Conservation (phyloP, 2,329 filamentous ascomycete species). For the Cyclaneusma minus region DNA sequence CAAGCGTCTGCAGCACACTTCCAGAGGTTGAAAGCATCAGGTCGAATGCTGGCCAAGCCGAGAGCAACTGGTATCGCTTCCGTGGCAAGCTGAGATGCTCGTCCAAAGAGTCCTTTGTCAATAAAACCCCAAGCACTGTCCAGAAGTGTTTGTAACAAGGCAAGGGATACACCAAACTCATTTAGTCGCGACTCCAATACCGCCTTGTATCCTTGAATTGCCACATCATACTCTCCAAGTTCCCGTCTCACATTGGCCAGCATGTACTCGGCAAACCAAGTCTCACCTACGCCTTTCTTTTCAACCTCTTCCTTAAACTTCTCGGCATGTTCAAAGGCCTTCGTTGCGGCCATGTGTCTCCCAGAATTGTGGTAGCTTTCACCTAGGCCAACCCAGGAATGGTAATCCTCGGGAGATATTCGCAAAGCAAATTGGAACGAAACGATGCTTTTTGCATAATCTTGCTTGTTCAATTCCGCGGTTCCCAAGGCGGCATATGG, state of each 20-base stretch:
- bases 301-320: conserved; percentile 47
- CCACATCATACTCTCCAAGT: conserved; percentile 75
- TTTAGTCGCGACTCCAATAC: conserved; percentile 52
- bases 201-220: conserved; percentile 59
- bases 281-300: conserved; percentile 45
- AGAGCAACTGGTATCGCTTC: conserved; percentile 55
- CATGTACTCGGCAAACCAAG: conserved; percentile 96
- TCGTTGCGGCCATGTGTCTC: conserved; percentile 82
- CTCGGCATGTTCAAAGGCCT: conserved; percentile 77
- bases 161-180: conserved; percentile 79
- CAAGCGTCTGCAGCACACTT: conserved; percentile 83
- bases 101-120: conserved; percentile 75
- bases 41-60: conserved; percentile 40
- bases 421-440: conserved; percentile 84
- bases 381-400: conserved; percentile 92
- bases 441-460: conserved; percentile 75
- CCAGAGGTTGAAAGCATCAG: conserved; percentile 84
- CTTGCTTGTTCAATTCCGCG: conserved; percentile 86
- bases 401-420: conserved; percentile 73
- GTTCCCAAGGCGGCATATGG: conserved; percentile 87
- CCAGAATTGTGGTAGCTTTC: conserved; percentile 95
- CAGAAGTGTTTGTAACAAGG: conserved; percentile 73
- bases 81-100: conserved; percentile 55
- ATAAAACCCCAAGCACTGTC: conserved; percentile 67
- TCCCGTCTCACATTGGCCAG: conserved; percentile 89